Conservation (phyloP, 306 rosid species). For the Castanea crenata region DNA sequence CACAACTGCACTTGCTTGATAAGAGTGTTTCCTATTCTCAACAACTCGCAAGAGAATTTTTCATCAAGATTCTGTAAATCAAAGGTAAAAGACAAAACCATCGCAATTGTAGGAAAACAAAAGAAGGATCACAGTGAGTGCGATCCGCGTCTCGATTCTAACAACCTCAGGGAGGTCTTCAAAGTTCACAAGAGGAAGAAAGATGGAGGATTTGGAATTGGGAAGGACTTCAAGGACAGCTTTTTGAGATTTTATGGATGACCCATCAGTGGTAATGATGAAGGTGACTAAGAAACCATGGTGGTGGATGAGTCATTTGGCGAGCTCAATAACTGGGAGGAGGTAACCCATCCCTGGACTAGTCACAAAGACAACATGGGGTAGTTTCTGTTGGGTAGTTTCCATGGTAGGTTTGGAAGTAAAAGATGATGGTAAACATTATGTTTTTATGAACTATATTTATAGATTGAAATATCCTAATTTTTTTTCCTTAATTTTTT, state of each 20-base stretch:
- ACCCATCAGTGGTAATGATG: conserved; percentile 27
- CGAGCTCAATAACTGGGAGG: conserved; percentile 17
- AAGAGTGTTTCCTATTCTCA: no score
- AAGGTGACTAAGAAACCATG: conserved; percentile 21
- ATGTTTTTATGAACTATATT: not conserved
- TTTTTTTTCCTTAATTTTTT: no score
- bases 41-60: not conserved
- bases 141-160: not conserved
- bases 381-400: not conserved
- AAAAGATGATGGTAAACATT: not conserved
- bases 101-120: conserved; percentile 9
- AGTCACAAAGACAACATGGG: conserved; percentile 22
- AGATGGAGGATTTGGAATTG: conserved; percentile 11
- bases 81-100: conserved; percentile 15
- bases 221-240: conserved; percentile 17
- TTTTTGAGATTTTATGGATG: conserved; percentile 6
- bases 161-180: conserved; percentile 17
- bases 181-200: conserved; percentile 22
- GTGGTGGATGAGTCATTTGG: conserved; percentile 18
- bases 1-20: no score
- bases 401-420: not conserved
- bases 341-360: conserved; percentile 32
- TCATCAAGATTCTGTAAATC: conserved; percentile 25
- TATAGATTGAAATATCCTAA: no score
- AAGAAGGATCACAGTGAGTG: conserved; percentile 21